A percentile compares a stretch with the other conserved stretches of the same genome.
phyloP scores from a whole-genome alignment of 2,329 filamentous ascomycete species.

The Xylaria sp. region DNA sequence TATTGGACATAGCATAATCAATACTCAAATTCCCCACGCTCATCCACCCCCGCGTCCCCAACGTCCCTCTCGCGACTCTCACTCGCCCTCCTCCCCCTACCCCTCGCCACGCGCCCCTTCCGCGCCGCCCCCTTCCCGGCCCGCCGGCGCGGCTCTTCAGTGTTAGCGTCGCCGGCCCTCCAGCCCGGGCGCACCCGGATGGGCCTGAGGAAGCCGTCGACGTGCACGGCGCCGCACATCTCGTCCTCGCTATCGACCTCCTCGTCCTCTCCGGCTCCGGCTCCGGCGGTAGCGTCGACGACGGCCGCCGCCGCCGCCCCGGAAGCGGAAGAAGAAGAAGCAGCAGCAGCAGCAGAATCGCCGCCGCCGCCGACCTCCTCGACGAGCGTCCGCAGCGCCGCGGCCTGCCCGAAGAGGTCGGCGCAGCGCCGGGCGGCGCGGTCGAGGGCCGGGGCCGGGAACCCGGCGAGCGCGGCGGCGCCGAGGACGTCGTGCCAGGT shows the following conservation, averaged over 20 bases:
- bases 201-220: constrained; percentile 67
- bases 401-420: constrained; percentile 72
- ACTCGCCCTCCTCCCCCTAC: background rate
- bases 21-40: constrained; percentile 5
- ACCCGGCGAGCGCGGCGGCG: constrained; percentile 74
- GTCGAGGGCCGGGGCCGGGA: constrained; percentile 65
- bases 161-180: constrained; percentile 44
- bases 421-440: constrained; percentile 75
- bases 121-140: background rate
- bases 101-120: constrained; percentile 1
- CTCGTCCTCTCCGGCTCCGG: constrained; percentile 35
- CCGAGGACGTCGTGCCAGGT: constrained; percentile 89
- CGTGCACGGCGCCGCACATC: constrained; percentile 65
- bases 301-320: constrained; percentile 31
- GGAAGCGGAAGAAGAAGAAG: constrained; percentile 41
- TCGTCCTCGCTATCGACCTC: constrained; percentile 51
- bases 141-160: constrained; percentile 21
- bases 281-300: constrained; percentile 29
- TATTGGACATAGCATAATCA: no score
- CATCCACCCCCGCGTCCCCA: constrained; percentile 11
- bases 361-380: no score
- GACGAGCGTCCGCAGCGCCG: constrained; percentile 62
- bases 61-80: constrained; percentile 2
- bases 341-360: no score
- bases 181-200: constrained; percentile 54